phyloP scores from a whole-genome alignment of 164 flowering plant genomes.

The Chimonanthus salicifolius region DNA sequence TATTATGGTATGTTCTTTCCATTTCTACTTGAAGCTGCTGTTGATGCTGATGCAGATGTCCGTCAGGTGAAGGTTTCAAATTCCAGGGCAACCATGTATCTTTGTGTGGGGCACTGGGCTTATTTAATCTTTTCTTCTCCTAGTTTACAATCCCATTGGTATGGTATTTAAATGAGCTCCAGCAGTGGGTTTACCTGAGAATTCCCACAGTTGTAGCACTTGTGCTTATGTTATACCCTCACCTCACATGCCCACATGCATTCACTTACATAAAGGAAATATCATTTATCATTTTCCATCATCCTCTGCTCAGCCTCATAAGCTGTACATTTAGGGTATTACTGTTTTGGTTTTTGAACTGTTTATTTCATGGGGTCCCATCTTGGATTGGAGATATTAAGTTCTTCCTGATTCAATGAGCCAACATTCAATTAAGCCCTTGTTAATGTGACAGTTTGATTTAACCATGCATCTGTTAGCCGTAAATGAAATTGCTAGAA shows the following conservation, averaged over 20 bases:
- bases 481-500: not conserved
- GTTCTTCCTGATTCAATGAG: not conserved
- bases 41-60: slow-evolving; percentile 4
- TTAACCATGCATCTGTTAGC: not conserved
- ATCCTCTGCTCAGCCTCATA: not conserved
- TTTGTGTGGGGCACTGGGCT: not conserved
- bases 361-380: not conserved
- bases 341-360: not conserved
- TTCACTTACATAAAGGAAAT: not conserved
- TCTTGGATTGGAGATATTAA: not conserved
- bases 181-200: not conserved
- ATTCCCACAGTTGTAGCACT: not conserved
- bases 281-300: not conserved
- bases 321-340: not conserved
- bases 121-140: not conserved
- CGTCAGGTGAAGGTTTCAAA: not conserved
- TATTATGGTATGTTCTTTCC: slow-evolving; percentile 3
- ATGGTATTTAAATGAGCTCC: not conserved
- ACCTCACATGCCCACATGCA: not conserved
- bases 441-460: not conserved
- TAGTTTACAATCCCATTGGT: not conserved
- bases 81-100: not conserved
- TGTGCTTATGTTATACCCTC: not conserved
- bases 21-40: slow-evolving; percentile 7
- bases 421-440: not conserved